phyloP scores from a whole-genome alignment of 2,329 filamentous ascomycete genomes.

The Curvularia lunata region DNA sequence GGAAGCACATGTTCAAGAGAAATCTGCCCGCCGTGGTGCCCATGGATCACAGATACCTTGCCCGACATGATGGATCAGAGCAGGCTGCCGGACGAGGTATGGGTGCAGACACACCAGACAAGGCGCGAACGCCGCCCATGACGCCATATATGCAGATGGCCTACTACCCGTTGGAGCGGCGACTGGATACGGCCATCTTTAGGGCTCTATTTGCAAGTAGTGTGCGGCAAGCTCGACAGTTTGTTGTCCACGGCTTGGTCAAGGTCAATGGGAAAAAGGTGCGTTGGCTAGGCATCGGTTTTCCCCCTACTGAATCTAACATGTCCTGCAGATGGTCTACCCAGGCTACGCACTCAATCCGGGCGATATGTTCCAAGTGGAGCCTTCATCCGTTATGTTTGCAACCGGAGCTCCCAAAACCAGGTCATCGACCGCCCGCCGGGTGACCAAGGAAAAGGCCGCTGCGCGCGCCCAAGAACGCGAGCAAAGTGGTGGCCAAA shows the following conservation, averaged over 20 bases:
- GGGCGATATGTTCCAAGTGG: conserved; percentile 97
- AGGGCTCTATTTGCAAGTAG: conserved; percentile 93
- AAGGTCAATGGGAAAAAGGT: conserved; percentile 98
- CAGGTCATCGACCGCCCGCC: conserved; percentile 39
- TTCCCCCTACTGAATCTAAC: conserved; percentile 1
- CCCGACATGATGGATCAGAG: conserved; percentile 79
- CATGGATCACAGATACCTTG: conserved; percentile 83
- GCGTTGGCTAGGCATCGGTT: conserved; percentile 13
- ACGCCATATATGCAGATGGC: conserved; percentile 97
- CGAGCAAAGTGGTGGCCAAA: conserved; percentile 27
- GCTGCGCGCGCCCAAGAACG: conserved; percentile 39
- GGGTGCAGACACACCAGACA: conserved; percentile 56
- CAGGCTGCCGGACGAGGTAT: conserved; percentile 83
- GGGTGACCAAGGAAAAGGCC: conserved; percentile 38
- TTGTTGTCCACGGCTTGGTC: conserved; percentile 90
- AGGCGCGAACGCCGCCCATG: conserved; percentile 46
- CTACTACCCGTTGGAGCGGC: conserved; percentile 87
- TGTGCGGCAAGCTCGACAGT: conserved; percentile 88
- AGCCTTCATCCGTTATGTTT: conserved; percentile 84
- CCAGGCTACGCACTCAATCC: conserved; percentile 95
- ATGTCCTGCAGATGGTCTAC: conserved; percentile 74
- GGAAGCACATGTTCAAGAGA: conserved; percentile 89
- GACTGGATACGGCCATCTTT: conserved; percentile 94
- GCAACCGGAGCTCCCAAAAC: conserved; percentile 79
- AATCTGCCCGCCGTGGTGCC: conserved; percentile 82